Evolutionary conservation across 495 filamentous ascomycete genomes (phyloP).

Genomic region (Geopyxis carbonaria): DNA sequence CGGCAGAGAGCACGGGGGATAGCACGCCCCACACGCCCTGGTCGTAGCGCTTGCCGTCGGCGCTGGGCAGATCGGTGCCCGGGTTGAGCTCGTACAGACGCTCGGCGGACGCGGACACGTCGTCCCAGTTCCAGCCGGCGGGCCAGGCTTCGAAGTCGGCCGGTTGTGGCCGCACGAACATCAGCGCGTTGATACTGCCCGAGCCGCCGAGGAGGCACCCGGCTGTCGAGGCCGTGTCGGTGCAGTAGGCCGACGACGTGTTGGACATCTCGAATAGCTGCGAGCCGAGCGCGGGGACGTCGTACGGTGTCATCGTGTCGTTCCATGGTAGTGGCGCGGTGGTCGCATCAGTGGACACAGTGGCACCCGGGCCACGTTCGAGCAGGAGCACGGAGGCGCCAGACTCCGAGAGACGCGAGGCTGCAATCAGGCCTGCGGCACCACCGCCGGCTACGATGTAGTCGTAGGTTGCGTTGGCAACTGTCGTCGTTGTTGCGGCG

Average conservation of each 20-base stretch:
- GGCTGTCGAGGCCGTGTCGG: conserved; percentile 33
- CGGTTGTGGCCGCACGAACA: conserved; percentile 34
- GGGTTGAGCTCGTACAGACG: conserved; percentile 34
- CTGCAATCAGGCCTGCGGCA: no score
- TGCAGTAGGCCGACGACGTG: conserved; percentile 29
- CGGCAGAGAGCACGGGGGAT: conserved; percentile 26
- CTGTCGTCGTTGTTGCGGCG: no score
- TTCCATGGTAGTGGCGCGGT: no score
- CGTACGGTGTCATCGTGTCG: no score
- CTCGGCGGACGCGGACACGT: conserved; percentile 30
- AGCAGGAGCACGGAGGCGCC: no score
- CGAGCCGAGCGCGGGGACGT: no score
- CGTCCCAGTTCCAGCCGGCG: conserved; percentile 35
- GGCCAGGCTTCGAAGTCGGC: conserved; percentile 38
- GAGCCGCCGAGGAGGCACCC: conserved; percentile 39
- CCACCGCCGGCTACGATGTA: no score
- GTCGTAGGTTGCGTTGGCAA: no score
- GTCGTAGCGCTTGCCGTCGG: conserved; percentile 35
- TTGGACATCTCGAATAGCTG: no score
- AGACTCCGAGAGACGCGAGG: no score
- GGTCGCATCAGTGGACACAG: no score
- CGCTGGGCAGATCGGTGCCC: conserved; percentile 33
- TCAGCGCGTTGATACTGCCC: conserved; percentile 34
- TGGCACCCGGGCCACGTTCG: no score
- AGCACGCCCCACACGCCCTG: conserved; percentile 33